Conservation (phyloP, 2,329 filamentous ascomycete species). For the Neopestalotiopsis clavispora region DNA sequence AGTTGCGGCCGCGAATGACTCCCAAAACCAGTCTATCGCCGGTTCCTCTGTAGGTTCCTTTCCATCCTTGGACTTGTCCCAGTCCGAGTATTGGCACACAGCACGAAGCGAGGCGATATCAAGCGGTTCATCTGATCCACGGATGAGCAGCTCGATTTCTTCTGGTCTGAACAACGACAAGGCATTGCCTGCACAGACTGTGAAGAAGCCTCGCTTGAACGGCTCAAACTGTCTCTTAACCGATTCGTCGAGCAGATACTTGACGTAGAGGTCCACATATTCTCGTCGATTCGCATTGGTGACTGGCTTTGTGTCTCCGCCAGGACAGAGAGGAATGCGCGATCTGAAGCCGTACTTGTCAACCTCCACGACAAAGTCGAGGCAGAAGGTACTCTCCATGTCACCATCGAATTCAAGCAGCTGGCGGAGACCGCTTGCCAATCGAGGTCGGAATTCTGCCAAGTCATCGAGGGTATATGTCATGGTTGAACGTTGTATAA, state of each 20-base stretch:
- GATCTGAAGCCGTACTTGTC: slow-evolving; percentile 76
- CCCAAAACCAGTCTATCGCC: slow-evolving; percentile 87
- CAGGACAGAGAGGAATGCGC: slow-evolving; percentile 72
- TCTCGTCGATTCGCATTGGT: slow-evolving; percentile 85
- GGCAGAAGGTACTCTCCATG: slow-evolving; percentile 78
- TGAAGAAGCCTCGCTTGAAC: slow-evolving; percentile 93
- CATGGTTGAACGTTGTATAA: slow-evolving; percentile 65
- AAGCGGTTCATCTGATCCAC: slow-evolving; percentile 82
- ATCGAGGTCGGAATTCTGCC: slow-evolving; percentile 76
- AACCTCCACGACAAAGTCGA: slow-evolving; percentile 79
- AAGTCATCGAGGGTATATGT: slow-evolving; percentile 81
- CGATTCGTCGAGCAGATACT: slow-evolving; percentile 77
- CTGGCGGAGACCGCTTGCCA: slow-evolving; percentile 77
- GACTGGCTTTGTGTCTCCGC: slow-evolving; percentile 75
- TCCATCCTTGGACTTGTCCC: slow-evolving; percentile 45
- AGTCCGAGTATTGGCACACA: slow-evolving; percentile 83
- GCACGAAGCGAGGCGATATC: slow-evolving; percentile 78
- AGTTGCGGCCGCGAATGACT: slow-evolving; percentile 70
- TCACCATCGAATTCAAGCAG: slow-evolving; percentile 84
- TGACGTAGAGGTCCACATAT: slow-evolving; percentile 85
- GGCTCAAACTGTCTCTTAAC: slow-evolving; percentile 87
- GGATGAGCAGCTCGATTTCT: slow-evolving; percentile 86
- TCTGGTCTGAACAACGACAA: slow-evolving; percentile 86
- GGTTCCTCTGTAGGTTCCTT: slow-evolving; percentile 63
- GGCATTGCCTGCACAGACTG: slow-evolving; percentile 87